Percentiles rank a stretch among this genome's conserved stretches.
Conservation (phyloP, 176 grass and related monocot genomes). For the Phoenix roebelenii region DNA sequence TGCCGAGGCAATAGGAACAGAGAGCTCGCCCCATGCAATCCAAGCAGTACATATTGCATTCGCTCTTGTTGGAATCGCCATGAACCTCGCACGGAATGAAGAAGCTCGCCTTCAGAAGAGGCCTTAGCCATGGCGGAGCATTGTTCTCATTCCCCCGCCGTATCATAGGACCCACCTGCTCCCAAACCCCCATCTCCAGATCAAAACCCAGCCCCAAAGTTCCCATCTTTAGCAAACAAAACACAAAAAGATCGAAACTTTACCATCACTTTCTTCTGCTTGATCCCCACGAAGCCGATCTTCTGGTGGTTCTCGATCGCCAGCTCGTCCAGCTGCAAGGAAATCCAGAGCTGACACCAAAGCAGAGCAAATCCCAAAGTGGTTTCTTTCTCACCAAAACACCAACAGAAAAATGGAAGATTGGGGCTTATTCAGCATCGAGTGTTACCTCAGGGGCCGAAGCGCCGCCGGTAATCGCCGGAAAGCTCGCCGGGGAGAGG, state of each 20-base stretch:
- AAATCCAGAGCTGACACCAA: not conserved
- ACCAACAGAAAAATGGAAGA: not conserved
- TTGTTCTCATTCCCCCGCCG: conserved; percentile 16
- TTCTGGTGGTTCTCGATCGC: conserved; percentile 25
- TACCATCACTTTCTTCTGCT: conserved; percentile 41
- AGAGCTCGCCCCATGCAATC: conserved; percentile 36
- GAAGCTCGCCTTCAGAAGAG: conserved; percentile 35
- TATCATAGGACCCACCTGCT: conserved; percentile 34
- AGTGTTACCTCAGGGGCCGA: no score
- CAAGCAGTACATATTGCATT: conserved; percentile 51
- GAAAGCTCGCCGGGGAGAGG: no score
- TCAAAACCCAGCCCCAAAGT: not conserved
- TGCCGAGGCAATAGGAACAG: conserved; percentile 26
- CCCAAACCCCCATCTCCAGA: not conserved
- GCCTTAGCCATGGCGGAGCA: conserved; percentile 36
- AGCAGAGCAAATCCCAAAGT: conserved; percentile 1
- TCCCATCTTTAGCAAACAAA: not conserved
- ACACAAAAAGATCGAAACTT: not conserved
- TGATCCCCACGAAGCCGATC: conserved; percentile 21
- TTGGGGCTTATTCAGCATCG: no score
- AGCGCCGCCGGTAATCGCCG: no score
- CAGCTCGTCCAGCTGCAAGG: conserved; percentile 9
- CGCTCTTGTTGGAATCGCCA: conserved; percentile 33
- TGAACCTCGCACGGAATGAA: conserved; percentile 31
- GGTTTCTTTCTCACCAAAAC: not conserved